Evolutionary conservation across 306 rosid genomes (phyloP).

Genomic region (Vicia faba): DNA sequence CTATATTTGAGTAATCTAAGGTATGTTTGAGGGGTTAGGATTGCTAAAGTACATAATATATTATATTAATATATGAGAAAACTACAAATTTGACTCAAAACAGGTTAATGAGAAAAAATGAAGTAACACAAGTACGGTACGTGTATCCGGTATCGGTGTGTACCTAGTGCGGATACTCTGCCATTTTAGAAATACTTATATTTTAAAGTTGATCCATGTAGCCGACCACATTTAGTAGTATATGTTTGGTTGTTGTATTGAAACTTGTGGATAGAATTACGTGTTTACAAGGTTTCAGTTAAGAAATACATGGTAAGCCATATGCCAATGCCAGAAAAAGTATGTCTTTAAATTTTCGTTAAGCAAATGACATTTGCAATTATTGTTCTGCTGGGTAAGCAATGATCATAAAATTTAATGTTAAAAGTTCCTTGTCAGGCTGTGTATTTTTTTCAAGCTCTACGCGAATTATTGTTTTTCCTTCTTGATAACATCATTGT

Average conservation of each 20-base stretch:
- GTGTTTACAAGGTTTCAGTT: background rate
- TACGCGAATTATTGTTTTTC: constrained; percentile 18
- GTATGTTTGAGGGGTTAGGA: too few relatives aligned
- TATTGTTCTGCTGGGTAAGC: constrained; percentile 23
- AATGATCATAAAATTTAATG: constrained; percentile 5
- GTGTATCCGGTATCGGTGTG: too few relatives aligned
- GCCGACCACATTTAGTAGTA: too few relatives aligned
- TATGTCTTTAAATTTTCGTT: background rate
- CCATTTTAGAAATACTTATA: too few relatives aligned
- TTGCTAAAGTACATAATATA: too few relatives aligned
- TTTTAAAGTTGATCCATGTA: too few relatives aligned
- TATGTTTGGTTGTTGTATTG: background rate
- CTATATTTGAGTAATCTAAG: too few relatives aligned
- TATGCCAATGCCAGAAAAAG: constrained; percentile 3
- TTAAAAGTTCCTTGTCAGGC: background rate
- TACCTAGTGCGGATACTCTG: too few relatives aligned
- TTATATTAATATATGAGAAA: too few relatives aligned
- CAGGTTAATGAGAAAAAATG: too few relatives aligned
- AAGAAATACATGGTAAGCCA: constrained; percentile 18
- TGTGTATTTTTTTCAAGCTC: constrained; percentile 27
- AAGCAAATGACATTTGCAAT: constrained; percentile 7
- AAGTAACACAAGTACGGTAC: too few relatives aligned
- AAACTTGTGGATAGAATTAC: background rate
- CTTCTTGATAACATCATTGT: constrained; percentile 30
- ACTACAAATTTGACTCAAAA: too few relatives aligned